Conservation (phyloP, 2,329 filamentous ascomycete genomes). For the Arthrobotrys musiformis region DNA sequence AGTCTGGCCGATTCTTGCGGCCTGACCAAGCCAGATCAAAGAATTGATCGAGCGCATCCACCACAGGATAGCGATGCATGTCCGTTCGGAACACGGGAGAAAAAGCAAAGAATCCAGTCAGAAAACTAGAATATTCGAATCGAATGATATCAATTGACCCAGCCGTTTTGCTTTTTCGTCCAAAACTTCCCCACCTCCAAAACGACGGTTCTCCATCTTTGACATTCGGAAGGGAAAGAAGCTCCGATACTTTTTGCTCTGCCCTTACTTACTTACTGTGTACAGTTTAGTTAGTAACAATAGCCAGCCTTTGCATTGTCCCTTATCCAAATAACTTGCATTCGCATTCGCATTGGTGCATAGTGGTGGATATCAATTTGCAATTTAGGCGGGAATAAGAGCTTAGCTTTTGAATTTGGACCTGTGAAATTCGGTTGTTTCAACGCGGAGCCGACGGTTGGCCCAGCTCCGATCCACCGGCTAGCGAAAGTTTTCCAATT, state of each 20-base stretch:
- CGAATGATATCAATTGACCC: neutral
- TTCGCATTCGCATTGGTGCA: too few relatives aligned
- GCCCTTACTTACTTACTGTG: too few relatives aligned
- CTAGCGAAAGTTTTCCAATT: conserved; percentile 17
- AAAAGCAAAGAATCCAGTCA: conserved; percentile 31
- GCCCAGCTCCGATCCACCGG: conserved; percentile 1
- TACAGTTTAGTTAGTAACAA: too few relatives aligned
- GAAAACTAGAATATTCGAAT: neutral
- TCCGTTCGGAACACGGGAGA: conserved; percentile 4
- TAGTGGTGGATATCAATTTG: neutral
- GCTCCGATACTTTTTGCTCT: neutral
- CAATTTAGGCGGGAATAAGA: conserved; percentile 20
- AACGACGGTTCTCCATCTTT: neutral
- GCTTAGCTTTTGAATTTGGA: too few relatives aligned
- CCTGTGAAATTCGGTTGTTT: conserved; percentile 22
- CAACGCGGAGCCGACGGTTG: conserved; percentile 25
- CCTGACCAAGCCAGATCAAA: conserved; percentile 22
- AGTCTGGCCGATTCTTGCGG: conserved; percentile 49
- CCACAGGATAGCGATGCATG: too few relatives aligned
- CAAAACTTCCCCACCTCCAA: conserved; percentile 4
- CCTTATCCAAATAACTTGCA: too few relatives aligned
- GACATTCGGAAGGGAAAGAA: neutral
- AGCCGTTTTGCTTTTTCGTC: conserved; percentile 8
- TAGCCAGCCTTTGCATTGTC: neutral
- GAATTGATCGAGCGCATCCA: conserved; percentile 14